These are phyloP conservation scores for Alliaria petiolata DNA, from an alignment of 345 rosid species.

Conservation along the genomic window DNA sequence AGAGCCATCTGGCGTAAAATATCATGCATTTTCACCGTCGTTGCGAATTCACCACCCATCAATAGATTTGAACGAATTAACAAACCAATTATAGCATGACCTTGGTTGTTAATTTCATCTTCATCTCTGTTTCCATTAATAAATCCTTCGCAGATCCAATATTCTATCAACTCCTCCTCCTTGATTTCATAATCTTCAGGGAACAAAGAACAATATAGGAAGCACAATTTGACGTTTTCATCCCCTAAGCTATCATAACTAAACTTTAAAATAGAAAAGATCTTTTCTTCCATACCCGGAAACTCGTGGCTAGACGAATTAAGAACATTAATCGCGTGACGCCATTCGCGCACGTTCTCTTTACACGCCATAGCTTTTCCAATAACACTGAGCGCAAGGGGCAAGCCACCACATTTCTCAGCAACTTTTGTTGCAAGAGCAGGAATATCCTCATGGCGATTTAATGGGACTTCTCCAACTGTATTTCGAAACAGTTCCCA, in stretches of 20 bases:
- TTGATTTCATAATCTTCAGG: neutral
- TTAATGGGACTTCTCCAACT: neutral
- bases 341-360: neutral
- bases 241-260: conserved; percentile 4
- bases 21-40: conserved; percentile 39
- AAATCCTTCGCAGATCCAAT: conserved; percentile 30
- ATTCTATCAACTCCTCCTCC: neutral
- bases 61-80: conserved; percentile 23
- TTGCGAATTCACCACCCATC: neutral
- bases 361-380: neutral
- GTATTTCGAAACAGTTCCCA: neutral
- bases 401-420: neutral
- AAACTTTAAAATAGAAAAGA: neutral
- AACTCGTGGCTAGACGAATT: neutral
- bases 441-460: neutral
- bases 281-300: neutral
- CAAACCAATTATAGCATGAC: conserved; percentile 22
- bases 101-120: too few species aligned
- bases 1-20: conserved; percentile 41
- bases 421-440: neutral
- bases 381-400: neutral
- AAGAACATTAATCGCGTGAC: neutral
- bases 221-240: neutral
- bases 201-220: conserved; percentile 2
- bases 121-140: too few species aligned